Conservation (phyloP, 768 basidiomycete species). For the Calocybe indica region DNA sequence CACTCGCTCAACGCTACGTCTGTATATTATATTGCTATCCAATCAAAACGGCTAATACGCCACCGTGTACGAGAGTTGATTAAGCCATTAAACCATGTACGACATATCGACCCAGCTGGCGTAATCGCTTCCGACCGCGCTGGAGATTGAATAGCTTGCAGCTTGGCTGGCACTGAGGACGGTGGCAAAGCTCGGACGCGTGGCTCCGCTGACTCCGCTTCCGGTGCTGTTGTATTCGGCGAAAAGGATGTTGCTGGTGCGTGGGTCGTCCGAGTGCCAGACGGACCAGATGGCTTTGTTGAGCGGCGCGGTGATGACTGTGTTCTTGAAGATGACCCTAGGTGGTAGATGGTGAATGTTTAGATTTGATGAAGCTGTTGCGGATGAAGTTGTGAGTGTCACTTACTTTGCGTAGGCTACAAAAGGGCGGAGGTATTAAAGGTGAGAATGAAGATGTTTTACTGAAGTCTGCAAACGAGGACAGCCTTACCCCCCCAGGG, state of each 20-base stretch:
- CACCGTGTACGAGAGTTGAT: too few relatives aligned
- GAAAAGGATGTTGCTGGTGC: slow-evolving; percentile 38
- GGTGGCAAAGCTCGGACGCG: slow-evolving; percentile 34
- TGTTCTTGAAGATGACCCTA: slow-evolving; percentile 46
- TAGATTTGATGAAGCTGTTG: too few relatives aligned
- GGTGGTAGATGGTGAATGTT: background rate
- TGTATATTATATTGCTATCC: too few relatives aligned
- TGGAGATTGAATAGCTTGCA: slow-evolving; percentile 31
- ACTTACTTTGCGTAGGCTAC: slow-evolving; percentile 38
- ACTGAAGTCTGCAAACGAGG: background rate
- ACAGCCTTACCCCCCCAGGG: slow-evolving; percentile 37
- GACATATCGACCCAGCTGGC: slow-evolving; percentile 38
- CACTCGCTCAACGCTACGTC: too few relatives aligned
- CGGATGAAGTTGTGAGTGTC: background rate
- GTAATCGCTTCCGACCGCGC: slow-evolving; percentile 40
- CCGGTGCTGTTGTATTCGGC: slow-evolving; percentile 42
- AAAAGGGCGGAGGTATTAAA: background rate
- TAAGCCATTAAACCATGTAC: slow-evolving; percentile 15
- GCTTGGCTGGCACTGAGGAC: slow-evolving; percentile 31
- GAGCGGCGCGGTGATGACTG: slow-evolving; percentile 31
- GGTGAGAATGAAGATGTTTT: background rate
- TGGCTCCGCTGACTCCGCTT: slow-evolving; percentile 26
- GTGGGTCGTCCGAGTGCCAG: slow-evolving; percentile 31
- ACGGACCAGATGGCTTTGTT: slow-evolving; percentile 39
- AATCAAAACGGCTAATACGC: too few relatives aligned